Evolutionary conservation across 2,329 filamentous ascomycete species (phyloP).

Genomic region (Podosphaera fusca): DNA sequence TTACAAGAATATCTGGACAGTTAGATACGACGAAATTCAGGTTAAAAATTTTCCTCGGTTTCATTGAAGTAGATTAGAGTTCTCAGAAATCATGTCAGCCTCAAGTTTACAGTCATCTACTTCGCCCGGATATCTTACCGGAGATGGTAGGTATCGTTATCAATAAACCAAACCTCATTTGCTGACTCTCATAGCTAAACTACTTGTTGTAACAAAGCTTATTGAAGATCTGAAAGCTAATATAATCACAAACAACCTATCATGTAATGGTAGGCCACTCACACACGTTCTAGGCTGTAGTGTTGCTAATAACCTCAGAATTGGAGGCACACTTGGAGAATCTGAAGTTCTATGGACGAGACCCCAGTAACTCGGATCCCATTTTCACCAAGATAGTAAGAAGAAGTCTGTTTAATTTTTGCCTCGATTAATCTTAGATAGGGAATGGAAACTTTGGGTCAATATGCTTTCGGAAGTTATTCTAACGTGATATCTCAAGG

Average conservation of each 20-base stretch:
- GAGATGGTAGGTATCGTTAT: no score
- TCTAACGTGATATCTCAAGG: constrained; percentile 44
- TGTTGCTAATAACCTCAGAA: constrained; percentile 23
- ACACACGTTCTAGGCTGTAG: background rate
- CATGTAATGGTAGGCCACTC: constrained; percentile 30
- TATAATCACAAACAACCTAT: constrained; percentile 32
- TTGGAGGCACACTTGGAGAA: constrained; percentile 37
- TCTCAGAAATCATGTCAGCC: no score
- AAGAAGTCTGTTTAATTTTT: constrained; percentile 3
- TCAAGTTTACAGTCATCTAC: no score
- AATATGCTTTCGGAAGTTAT: constrained; percentile 47
- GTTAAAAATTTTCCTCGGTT: no score
- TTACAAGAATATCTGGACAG: no score
- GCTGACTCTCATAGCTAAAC: constrained; percentile 28
- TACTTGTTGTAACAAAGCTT: constrained; percentile 41
- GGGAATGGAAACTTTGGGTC: constrained; percentile 52
- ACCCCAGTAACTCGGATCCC: constrained; percentile 46
- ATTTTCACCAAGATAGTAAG: constrained; percentile 63
- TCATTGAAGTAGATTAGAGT: no score
- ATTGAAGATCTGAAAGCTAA: constrained; percentile 39
- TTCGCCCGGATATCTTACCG: no score
- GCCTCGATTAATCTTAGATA: constrained; percentile 17
- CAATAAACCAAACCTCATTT: no score
- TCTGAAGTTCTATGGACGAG: constrained; percentile 59
- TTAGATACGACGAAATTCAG: no score